phyloP scores from a whole-genome alignment of 2,329 filamentous ascomycete species.

The Eutypa lata region DNA sequence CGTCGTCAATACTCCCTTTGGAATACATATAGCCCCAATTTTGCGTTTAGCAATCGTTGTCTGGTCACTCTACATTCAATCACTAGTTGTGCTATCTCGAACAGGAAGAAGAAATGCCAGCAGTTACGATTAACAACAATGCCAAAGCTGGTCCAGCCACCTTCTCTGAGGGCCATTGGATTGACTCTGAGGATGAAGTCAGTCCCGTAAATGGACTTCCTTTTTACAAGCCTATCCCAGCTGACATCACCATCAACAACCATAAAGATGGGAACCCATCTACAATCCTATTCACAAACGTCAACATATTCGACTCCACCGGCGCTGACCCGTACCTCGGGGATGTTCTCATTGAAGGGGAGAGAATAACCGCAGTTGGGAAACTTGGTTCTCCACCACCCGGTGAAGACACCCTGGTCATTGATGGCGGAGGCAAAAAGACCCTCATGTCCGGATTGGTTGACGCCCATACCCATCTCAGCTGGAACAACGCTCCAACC shows the following conservation, averaged over 20 bases:
- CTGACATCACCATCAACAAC: conserved; percentile 9
- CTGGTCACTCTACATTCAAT: neutral
- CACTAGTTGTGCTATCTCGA: neutral
- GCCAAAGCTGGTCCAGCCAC: neutral
- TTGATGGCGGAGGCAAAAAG: conserved; percentile 34
- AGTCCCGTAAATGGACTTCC: conserved; percentile 9
- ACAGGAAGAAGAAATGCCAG: neutral
- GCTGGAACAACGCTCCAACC: conserved; percentile 42
- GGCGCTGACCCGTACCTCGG: conserved; percentile 25
- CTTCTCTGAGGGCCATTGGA: neutral
- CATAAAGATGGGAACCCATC: conserved; percentile 5
- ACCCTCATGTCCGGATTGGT: conserved; percentile 49
- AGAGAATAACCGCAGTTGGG: conserved; percentile 24
- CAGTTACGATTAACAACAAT: neutral
- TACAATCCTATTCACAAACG: conserved; percentile 27
- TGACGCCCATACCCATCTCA: conserved; percentile 47
- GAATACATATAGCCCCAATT: neutral
- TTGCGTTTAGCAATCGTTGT: neutral
- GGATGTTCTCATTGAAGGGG: conserved; percentile 27
- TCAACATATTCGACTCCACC: conserved; percentile 30
- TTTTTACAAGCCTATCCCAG: conserved; percentile 9
- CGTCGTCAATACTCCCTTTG: neutral
- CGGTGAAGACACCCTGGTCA: conserved; percentile 17
- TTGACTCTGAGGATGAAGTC: neutral
- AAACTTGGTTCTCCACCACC: conserved; percentile 11